Evolutionary conservation across 768 basidiomycete species (phyloP).

Genomic region (Mycena epipterygia): DNA sequence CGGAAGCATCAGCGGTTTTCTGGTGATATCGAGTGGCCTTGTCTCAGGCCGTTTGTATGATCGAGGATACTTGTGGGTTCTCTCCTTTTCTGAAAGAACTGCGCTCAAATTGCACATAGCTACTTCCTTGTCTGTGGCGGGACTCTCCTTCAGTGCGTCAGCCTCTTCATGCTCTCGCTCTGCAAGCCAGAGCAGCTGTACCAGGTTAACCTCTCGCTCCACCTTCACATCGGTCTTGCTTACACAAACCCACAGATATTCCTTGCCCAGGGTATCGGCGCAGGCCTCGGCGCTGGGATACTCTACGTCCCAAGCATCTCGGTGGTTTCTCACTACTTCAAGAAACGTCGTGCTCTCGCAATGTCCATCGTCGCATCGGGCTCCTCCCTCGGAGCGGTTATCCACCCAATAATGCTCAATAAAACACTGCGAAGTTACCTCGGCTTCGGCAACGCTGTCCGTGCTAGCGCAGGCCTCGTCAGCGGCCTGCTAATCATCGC

Average conservation of each 20-base stretch:
- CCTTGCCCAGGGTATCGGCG: background rate
- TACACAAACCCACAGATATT: background rate
- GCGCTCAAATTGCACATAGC: conserved; percentile 28
- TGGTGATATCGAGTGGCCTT: conserved; percentile 58
- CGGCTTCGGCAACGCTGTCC: conserved; percentile 58
- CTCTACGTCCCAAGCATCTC: background rate
- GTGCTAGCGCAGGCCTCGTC: conserved; percentile 56
- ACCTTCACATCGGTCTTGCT: background rate
- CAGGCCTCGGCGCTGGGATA: background rate
- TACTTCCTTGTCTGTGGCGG: conserved; percentile 51
- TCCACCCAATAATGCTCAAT: conserved; percentile 63
- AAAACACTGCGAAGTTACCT: conserved; percentile 47
- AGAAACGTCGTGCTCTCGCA: conserved; percentile 50
- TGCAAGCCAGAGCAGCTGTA: conserved; percentile 57
- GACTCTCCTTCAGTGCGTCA: conserved; percentile 51
- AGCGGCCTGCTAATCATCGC: conserved; percentile 54
- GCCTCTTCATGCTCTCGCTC: conserved; percentile 62
- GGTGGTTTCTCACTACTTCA: background rate
- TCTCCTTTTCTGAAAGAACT: background rate
- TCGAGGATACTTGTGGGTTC: conserved; percentile 59
- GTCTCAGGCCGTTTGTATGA: conserved; percentile 61
- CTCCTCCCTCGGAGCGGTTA: conserved; percentile 57
- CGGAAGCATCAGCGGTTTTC: conserved; percentile 61
- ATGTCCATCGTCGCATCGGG: conserved; percentile 64
- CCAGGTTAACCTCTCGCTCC: conserved; percentile 46